Conservation (phyloP, 2,329 filamentous ascomycete species). For the Penicillium paneum region DNA sequence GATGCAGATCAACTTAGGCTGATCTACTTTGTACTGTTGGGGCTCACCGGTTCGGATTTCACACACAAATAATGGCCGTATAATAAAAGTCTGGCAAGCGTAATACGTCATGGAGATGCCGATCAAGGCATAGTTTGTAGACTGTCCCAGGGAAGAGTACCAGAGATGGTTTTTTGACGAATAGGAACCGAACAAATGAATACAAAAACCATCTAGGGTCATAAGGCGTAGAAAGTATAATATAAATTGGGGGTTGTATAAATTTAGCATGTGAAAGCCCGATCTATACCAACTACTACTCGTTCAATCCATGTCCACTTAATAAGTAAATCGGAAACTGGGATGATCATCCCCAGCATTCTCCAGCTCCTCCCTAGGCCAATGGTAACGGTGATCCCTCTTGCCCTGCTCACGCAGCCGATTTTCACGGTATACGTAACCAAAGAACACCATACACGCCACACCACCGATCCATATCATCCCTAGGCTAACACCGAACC, state of each 20-base stretch:
- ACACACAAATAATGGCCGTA: neutral
- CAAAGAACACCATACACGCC: constrained; percentile 31
- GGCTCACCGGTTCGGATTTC: neutral
- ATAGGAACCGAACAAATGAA: neutral
- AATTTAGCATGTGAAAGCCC: too few relatives aligned
- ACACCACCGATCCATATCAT: constrained; percentile 37
- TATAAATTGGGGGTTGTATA: too few relatives aligned
- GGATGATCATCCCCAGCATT: constrained; percentile 43
- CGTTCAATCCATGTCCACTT: neutral
- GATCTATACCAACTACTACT: too few relatives aligned
- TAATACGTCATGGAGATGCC: constrained; percentile 10
- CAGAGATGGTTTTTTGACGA: too few relatives aligned
- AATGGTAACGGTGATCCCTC: constrained; percentile 34
- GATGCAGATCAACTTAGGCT: neutral
- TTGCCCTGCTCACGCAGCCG: constrained; percentile 33
- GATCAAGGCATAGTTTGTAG: constrained; percentile 2
- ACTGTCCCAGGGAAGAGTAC: neutral
- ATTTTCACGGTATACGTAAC: constrained; percentile 39
- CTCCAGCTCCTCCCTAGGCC: constrained; percentile 35
- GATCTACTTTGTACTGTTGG: neutral
- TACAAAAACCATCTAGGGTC: neutral
- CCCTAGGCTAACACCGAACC: constrained; percentile 28
- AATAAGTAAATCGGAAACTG: constrained; percentile 38
- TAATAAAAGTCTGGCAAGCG: neutral
- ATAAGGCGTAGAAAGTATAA: neutral